Evolutionary conservation across 2,329 filamentous ascomycete species (phyloP), one percentile per base, ranked within the genome.

Genomic region (Pyricularia pennisetigena): DNA sequence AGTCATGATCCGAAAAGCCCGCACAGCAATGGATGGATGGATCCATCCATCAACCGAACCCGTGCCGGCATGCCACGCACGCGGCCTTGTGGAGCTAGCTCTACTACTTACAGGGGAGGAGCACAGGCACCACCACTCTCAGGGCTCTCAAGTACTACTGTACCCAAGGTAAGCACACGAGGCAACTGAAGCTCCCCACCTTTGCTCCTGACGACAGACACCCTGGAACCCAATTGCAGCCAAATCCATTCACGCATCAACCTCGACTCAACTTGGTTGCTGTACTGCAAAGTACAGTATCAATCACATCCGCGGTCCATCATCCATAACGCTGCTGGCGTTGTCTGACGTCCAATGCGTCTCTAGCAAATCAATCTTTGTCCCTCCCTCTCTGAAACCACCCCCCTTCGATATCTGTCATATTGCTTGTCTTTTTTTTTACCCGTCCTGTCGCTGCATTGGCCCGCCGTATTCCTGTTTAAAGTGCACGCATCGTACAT

Each of bases 1-100:
- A 49, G 41, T 35, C 32, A 49, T 49, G 41, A 49, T 49, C 41
- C 20, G 41, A 41, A 49, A 49, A 49, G 16, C 41, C 41, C 9
- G 20, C 41, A 49, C 41, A 49, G 41, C 41, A 49, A 49, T 49
- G 41, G 16, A 1, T 49, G 41, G 16, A 1, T n/a, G 28, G 23
- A 26, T 20, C 63, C 63, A 64, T 64, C 28, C 63, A 64, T 64
- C 28, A 64, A 29, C 63, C 63, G 28, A 29, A 64, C 63, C 28
- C 29, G 63, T 32, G 62, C 28, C 23, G 62, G 63, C 28, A 32
- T 64, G 63, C 63, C 24, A 63, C 28, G 23, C 24, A 26, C 61
- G 24, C n/a, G 61, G 61, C 61, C 61, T 63, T 63, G 61, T 26
- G 61, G 24, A 49, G 41, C 41, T 49, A 49, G 41, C 41, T 49